These are phyloP conservation scores for Globisporangium parvum DNA, from an alignment of 352 stramenopile genomes.

Conservation along the genomic window DNA sequence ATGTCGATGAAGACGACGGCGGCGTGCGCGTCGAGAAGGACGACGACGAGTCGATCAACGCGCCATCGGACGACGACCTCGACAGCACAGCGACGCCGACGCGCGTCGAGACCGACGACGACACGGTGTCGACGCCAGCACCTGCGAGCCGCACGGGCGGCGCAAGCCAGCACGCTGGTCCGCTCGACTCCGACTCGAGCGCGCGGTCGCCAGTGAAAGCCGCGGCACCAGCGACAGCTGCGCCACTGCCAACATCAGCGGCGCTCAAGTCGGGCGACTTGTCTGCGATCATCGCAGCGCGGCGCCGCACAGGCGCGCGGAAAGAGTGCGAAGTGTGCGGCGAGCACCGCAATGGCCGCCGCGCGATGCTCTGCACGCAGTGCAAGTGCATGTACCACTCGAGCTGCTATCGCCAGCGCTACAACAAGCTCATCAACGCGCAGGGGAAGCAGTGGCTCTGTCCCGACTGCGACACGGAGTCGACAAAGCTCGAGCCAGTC, in stretches of 20 bases:
- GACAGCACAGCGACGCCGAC: constrained; percentile 55
- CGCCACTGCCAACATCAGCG: constrained; percentile 6
- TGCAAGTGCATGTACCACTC: constrained; percentile 85
- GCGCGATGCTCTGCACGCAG: constrained; percentile 67
- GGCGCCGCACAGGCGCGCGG: constrained; percentile 51
- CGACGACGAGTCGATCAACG: constrained; percentile 70
- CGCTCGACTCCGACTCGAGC: constrained; percentile 23
- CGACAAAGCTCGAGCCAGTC: constrained; percentile 11
- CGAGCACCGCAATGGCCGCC: constrained; percentile 65
- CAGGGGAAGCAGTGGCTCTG: constrained; percentile 75
- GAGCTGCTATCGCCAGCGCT: constrained; percentile 80
- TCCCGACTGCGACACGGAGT: constrained; percentile 59
- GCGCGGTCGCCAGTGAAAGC: constrained; percentile 19
- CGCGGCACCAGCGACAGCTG: background rate
- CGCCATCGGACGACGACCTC: constrained; percentile 67
- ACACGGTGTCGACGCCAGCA: constrained; percentile 1
- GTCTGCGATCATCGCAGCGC: constrained; percentile 59
- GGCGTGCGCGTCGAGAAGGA: constrained; percentile 67
- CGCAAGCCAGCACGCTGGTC: no score
- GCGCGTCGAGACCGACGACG: constrained; percentile 47
- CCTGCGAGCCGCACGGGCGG: no score
- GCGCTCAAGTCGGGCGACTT: constrained; percentile 43
- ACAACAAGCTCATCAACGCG: constrained; percentile 54
- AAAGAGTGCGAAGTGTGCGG: constrained; percentile 76
- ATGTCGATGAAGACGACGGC: constrained; percentile 45